Conservation (phyloP, 805 yeast genomes). For the Barnettozyma populi region DNA sequence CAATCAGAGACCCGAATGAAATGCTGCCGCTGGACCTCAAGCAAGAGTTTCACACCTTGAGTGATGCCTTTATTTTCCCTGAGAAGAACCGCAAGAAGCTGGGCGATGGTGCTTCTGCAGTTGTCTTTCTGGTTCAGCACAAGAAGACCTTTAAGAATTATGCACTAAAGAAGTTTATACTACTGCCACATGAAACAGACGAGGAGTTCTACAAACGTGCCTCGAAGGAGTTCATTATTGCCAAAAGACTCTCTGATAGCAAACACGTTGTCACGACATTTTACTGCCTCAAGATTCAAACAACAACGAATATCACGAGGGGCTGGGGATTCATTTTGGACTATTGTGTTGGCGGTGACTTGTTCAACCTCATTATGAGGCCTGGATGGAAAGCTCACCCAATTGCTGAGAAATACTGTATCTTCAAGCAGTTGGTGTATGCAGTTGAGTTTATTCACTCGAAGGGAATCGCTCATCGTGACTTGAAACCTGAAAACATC, state of each 20-base stretch:
- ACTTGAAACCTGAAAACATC: slow-evolving; percentile 71
- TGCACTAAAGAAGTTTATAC: slow-evolving; percentile 62
- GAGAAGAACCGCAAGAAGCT: slow-evolving; percentile 37
- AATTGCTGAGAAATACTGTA: slow-evolving; percentile 50
- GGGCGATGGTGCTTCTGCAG: slow-evolving; percentile 72
- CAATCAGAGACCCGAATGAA: slow-evolving; percentile 64
- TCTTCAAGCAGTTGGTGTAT: slow-evolving; percentile 61
- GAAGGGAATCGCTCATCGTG: slow-evolving; percentile 64
- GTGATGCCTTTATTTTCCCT: slow-evolving; percentile 48
- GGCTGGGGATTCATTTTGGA: slow-evolving; percentile 79
- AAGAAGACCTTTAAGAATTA: slow-evolving; percentile 37
- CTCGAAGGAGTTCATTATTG: slow-evolving; percentile 56
- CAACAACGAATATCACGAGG: slow-evolving; percentile 46
- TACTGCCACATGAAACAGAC: slow-evolving; percentile 57
- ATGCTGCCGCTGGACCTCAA: slow-evolving; percentile 49
- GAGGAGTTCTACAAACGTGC: slow-evolving; percentile 62
- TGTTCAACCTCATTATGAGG: slow-evolving; percentile 48
- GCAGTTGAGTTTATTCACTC: slow-evolving; percentile 62
- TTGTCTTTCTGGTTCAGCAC: slow-evolving; percentile 46
- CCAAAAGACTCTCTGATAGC: slow-evolving; percentile 47
- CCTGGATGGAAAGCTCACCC: slow-evolving; percentile 55
- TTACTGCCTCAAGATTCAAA: slow-evolving; percentile 51
- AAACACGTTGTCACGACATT: slow-evolving; percentile 56
- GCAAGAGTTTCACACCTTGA: slow-evolving; percentile 42
- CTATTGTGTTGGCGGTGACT: slow-evolving; percentile 55